Evolutionary conservation across 768 basidiomycete species (phyloP), one percentile per base, ranked within the genome.

Genomic region (Mycena pura): DNA sequence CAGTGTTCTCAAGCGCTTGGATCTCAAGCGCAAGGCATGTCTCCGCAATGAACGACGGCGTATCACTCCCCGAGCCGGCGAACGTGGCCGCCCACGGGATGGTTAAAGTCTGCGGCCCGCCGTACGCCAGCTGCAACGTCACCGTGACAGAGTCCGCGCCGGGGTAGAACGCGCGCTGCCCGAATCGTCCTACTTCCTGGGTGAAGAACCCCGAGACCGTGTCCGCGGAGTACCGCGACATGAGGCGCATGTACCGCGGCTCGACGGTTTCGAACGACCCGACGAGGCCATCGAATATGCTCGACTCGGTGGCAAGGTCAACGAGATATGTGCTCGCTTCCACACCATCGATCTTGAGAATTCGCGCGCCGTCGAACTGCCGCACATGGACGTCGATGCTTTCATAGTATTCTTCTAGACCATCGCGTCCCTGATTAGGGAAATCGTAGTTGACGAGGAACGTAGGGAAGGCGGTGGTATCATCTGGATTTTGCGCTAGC

Each of bases 371-470:
- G 45, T 66, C 61, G 25, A 62, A 22, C 14, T 50, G 65, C 5
- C 57, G 60, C 19, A 66, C 56, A 15, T 59, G 45, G 28, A 66
- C 52, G 15, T 53, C 57, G 24, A 66, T 59, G 53, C 61, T 46
- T 34, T 66, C 56, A 31, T 53, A 66, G 29, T 41, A 66, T 2
- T 22, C 61, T 34, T 63, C 65, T 21, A 66, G 15, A 14, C 65
- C 65, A 6, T 6, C 41, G n/a, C 60, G 61, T 2, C 51, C 61
- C 25, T 62, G 61, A n/a, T 63, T 62, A 1, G 65, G 61, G 46
- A 66, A 66, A 22, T 66, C 65, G 36, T 63, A 66, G 47, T 66
- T 65, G 27, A 63, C 61, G 9, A 66, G 47, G 38, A 66, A 66
- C 11, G 65, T 66, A 5, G 65, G 65, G 43, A 47, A 51, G 7